Evolutionary conservation across 2,329 filamentous ascomycete genomes (phyloP).

Genomic region (Didymella pinodella): DNA sequence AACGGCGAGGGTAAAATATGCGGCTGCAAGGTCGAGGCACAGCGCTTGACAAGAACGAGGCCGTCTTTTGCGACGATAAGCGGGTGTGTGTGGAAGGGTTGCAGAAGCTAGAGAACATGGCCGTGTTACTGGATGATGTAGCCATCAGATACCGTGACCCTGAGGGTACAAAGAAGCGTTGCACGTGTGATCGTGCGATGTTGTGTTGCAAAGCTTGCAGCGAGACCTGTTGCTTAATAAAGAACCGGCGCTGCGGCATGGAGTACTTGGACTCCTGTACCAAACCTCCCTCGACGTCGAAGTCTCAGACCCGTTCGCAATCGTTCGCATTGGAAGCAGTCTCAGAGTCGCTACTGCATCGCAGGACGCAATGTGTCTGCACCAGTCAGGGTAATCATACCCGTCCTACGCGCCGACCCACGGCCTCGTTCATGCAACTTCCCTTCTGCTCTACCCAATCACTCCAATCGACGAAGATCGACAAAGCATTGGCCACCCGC

Average conservation of each 20-base stretch:
- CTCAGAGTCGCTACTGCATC: slow-evolving; percentile 5
- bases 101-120: slow-evolving; percentile 14
- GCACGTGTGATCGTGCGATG: slow-evolving; percentile 16
- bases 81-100: neutral
- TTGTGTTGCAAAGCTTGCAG: slow-evolving; percentile 14
- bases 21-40: slow-evolving; percentile 33
- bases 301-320: slow-evolving; percentile 14
- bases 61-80: slow-evolving; percentile 7
- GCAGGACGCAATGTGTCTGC: slow-evolving; percentile 2
- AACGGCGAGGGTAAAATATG: slow-evolving; percentile 25
- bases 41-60: slow-evolving; percentile 33
- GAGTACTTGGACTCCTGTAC: slow-evolving; percentile 18
- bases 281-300: slow-evolving; percentile 1
- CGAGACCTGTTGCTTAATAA: slow-evolving; percentile 13
- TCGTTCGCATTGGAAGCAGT: slow-evolving; percentile 8
- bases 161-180: slow-evolving; percentile 13
- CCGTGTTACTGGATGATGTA: slow-evolving; percentile 10
- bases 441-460: slow-evolving; percentile 26
- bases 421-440: slow-evolving; percentile 33
- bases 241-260: slow-evolving; percentile 8
- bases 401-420: slow-evolving; percentile 38
- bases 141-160: slow-evolving; percentile 15
- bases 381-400: slow-evolving; percentile 20
- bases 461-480: slow-evolving; percentile 24
- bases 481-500: slow-evolving; percentile 21